phyloP scores from a whole-genome alignment of 371 early-diverging fungal species.

The Apophysomyces sp. region DNA sequence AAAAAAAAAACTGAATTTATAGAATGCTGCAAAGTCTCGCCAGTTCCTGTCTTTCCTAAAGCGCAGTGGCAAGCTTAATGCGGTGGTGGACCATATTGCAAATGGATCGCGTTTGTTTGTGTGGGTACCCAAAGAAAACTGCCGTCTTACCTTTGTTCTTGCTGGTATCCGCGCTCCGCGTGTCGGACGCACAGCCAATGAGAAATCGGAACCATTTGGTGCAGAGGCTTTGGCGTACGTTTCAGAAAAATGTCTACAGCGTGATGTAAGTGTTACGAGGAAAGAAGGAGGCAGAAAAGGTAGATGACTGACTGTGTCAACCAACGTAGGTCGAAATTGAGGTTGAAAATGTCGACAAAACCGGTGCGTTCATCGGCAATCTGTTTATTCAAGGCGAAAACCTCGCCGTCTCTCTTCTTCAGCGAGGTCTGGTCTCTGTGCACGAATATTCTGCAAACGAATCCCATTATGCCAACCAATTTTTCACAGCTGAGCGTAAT shows the following conservation, averaged over 20 bases:
- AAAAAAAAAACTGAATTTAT: not conserved
- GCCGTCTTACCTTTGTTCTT: constrained; percentile 81
- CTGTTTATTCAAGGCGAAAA: constrained; percentile 73
- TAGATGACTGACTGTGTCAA: not conserved
- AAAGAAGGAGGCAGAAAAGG: not conserved
- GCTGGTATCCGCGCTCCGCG: constrained; percentile 76
- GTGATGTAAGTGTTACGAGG: constrained; percentile 60
- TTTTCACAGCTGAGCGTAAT: constrained; percentile 77
- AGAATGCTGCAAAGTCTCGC: constrained; percentile 79
- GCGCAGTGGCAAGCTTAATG: constrained; percentile 70
- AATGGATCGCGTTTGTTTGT: constrained; percentile 85
- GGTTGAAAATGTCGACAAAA: constrained; percentile 85
- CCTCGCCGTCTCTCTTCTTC: constrained; percentile 66
- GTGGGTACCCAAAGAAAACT: constrained; percentile 83
- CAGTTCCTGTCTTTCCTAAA: constrained; percentile 83
- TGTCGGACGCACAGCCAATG: constrained; percentile 61
- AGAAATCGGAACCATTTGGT: constrained; percentile 87
- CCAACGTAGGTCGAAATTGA: constrained; percentile 67
- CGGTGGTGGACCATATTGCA: constrained; percentile 85
- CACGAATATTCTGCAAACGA: constrained; percentile 87
- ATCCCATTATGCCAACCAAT: constrained; percentile 63
- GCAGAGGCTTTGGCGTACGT: constrained; percentile 79
- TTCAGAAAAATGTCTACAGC: constrained; percentile 72
- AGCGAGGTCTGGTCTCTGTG: constrained; percentile 78
- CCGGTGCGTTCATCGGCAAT: constrained; percentile 87